Evolutionary conservation across 495 filamentous ascomycete species (phyloP).

Genomic region (Xylaria nigripes): DNA sequence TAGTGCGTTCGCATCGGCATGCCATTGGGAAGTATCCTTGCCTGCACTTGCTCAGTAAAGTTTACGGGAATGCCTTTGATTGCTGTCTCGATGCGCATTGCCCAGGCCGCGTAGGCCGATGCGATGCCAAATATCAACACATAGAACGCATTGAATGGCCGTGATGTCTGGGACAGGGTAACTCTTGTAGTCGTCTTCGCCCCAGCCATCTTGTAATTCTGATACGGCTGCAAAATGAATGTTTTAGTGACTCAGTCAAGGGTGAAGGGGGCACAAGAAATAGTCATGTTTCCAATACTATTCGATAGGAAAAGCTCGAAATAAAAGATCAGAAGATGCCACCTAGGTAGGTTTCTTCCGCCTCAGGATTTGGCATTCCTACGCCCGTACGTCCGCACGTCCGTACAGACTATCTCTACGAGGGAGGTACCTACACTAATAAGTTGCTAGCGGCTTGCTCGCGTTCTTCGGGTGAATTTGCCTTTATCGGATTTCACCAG

Average conservation of each 20-base stretch:
- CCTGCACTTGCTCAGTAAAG: conserved; percentile 11
- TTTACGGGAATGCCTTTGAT: conserved; percentile 12
- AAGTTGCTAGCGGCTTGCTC: too few species aligned
- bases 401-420: too few species aligned
- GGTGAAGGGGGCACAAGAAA: too few species aligned
- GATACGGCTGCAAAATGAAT: background rate
- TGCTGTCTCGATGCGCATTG: conserved; percentile 21
- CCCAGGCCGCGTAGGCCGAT: conserved; percentile 7
- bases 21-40: conserved; percentile 14
- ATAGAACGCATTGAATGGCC: conserved; percentile 20
- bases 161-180: conserved; percentile 3
- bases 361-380: too few species aligned
- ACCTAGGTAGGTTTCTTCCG: too few species aligned
- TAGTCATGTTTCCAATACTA: too few species aligned
- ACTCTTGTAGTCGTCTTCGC: conserved; percentile 6
- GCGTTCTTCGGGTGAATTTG: too few species aligned
- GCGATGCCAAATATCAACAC: conserved; percentile 8
- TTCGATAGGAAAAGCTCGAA: too few species aligned
- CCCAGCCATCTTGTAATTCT: conserved; percentile 9
- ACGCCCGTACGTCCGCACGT: too few species aligned
- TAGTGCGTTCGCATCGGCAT: conserved; percentile 16
- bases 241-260: too few species aligned
- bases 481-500: background rate
- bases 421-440: too few species aligned
- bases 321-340: too few species aligned